Evolutionary conservation across 495 filamentous ascomycete species (phyloP), one percentile per base, ranked within the genome.

Genomic region (Venustampulla echinocandica): DNA sequence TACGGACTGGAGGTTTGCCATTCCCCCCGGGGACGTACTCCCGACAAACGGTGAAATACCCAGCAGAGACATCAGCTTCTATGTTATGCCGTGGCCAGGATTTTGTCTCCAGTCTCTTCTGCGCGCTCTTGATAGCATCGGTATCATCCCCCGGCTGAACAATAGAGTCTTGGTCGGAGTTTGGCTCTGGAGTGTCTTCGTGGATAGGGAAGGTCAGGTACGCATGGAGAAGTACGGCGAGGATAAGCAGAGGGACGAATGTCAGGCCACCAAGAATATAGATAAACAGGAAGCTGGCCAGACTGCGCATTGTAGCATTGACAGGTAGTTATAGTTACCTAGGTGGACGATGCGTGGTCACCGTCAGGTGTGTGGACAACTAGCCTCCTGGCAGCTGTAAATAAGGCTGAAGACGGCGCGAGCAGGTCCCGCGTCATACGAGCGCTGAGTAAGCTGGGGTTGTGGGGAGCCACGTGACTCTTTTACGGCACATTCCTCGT

Each of bases 1-100:
- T 81, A 44, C 89, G 75, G 62, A 95, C 90, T 49, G 88, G 89
- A 3, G 90, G 90, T 65, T 89, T 87, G 67, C 92, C 93, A 54
- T 90, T 79, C 39, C 87, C 89, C 49, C 85, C 85, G 24, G 90
- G 85, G 3, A 84, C 81, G 65, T 90, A 97, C 67, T 95, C 88
- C 49, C 92, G 76, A 59, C 85, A 94, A 11, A 97, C 89, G 4
- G 89, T 86, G 63, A 98, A 98, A 65, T 94, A 95, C 35, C 89
- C 89, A 10, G 87, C 84, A 1, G 88, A 86, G 41, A 88, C 85
- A 65, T 95, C 87, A n/a, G 80, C 71, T 34, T 90, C 83, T 44
- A 82, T 75, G 25, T 21, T 59, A 47, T n/a, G 44, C 23, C 50
- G 45, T 38, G 49, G 33, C 18, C 73, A 67, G 56, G 75, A 76